Conservation (phyloP, 441 rosid species). For the Iberis amara region DNA sequence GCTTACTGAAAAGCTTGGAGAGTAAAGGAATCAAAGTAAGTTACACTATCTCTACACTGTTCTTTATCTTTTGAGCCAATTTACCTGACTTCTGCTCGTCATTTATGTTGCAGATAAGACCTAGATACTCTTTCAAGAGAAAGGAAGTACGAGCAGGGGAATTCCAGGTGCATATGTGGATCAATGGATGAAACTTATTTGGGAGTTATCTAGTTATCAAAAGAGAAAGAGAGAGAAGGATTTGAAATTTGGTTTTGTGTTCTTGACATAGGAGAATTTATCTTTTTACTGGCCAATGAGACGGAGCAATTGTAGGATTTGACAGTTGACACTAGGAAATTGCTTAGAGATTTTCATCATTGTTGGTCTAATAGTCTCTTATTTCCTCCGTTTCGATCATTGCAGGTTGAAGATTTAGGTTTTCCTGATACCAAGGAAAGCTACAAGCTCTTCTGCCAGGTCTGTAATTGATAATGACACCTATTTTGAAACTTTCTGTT, state of each 20-base stretch:
- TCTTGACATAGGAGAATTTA: background rate
- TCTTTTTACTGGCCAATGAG: slow-evolving; percentile 7
- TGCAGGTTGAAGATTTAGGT: slow-evolving; percentile 73
- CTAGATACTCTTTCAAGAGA: slow-evolving; percentile 95
- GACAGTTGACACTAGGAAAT: slow-evolving; percentile 4
- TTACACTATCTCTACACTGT: slow-evolving; percentile 1
- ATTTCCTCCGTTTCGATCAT: slow-evolving; percentile 22
- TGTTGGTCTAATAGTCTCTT: slow-evolving; percentile 10
- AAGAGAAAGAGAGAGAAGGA: slow-evolving; percentile 7
- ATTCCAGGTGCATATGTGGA: slow-evolving; percentile 63
- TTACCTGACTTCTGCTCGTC: slow-evolving; percentile 10
- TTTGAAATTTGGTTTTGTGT: background rate
- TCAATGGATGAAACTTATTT: slow-evolving; percentile 21
- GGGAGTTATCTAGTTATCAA: background rate
- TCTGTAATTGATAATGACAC: slow-evolving; percentile 29
- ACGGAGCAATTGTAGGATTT: background rate
- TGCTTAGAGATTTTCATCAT: no score
- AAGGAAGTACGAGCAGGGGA: slow-evolving; percentile 87
- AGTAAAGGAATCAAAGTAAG: slow-evolving; percentile 81
- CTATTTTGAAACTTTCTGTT: slow-evolving; percentile 16
- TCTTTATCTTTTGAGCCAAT: background rate
- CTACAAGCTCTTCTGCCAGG: slow-evolving; percentile 91
- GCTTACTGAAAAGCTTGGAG: slow-evolving; percentile 96
- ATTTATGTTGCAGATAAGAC: slow-evolving; percentile 63
- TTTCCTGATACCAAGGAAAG: slow-evolving; percentile 86